A percentile compares a stretch with the other conserved stretches of the same genome.
These are phyloP conservation scores for Penicillium sp. DNA, from an alignment of 2,329 filamentous ascomycete genomes.

Conservation along the genomic window DNA sequence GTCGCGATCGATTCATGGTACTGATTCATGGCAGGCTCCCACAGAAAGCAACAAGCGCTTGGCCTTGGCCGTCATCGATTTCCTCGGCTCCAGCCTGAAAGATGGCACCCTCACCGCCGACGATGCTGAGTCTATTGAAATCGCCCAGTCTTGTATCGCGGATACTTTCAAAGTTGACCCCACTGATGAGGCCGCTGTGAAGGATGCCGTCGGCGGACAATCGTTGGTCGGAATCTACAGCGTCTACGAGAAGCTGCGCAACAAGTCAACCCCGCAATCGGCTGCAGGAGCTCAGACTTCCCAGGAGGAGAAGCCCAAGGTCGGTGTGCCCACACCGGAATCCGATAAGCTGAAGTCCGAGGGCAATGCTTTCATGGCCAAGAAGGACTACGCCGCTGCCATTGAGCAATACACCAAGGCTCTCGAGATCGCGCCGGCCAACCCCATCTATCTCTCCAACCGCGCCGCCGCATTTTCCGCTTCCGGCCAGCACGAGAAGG, in stretches of 20 bases:
- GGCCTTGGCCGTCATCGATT: slow-evolving; percentile 95
- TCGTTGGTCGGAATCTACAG: slow-evolving; percentile 88
- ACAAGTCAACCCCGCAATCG: slow-evolving; percentile 54
- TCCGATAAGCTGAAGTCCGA: slow-evolving; percentile 86
- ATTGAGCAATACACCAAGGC: slow-evolving; percentile 88
- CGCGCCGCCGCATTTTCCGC: slow-evolving; percentile 91
- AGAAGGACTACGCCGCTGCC: slow-evolving; percentile 81
- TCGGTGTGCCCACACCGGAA: slow-evolving; percentile 56
- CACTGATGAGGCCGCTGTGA: slow-evolving; percentile 68
- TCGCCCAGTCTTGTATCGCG: slow-evolving; percentile 89
- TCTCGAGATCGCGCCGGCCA: slow-evolving; percentile 74
- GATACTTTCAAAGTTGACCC: slow-evolving; percentile 95
- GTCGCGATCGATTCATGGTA: not conserved
- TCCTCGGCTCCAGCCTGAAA: slow-evolving; percentile 76
- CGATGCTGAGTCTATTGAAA: slow-evolving; percentile 89
- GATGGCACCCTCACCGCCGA: slow-evolving; percentile 87
- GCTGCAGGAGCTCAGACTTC: slow-evolving; percentile 42
- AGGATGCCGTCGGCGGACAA: slow-evolving; percentile 78
- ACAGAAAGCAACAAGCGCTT: slow-evolving; percentile 74
- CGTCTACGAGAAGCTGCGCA: slow-evolving; percentile 93
- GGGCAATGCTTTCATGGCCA: slow-evolving; percentile 92
- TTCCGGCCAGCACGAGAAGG: slow-evolving; percentile 77
- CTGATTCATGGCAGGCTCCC: slow-evolving; percentile 35
- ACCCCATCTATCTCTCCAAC: slow-evolving; percentile 97
- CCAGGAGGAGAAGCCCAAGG: slow-evolving; percentile 41